Percentiles rank a stretch among this genome's conserved stretches.
Evolutionary conservation across 352 stramenopile species (phyloP).

Genomic region (Phytophthora palmivora): DNA sequence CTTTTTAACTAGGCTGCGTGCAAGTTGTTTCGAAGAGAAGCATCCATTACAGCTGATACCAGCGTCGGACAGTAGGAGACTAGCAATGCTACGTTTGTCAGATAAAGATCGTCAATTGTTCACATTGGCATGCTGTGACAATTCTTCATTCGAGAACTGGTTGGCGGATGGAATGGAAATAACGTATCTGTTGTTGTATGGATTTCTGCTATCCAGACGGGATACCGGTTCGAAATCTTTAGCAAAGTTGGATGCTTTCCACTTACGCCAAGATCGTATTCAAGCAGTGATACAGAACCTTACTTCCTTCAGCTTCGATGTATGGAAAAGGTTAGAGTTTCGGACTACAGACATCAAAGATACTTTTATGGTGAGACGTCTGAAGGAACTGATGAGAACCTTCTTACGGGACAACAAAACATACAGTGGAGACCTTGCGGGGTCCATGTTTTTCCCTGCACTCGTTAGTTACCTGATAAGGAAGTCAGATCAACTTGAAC

Average conservation of each 20-base stretch:
- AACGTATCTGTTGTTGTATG: conserved; percentile 26
- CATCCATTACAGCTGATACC: conserved; percentile 24
- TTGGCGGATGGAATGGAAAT: conserved; percentile 27
- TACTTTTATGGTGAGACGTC: conserved; percentile 20
- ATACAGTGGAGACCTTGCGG: conserved; percentile 14
- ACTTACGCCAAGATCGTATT: conserved; percentile 19
- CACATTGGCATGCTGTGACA: conserved; percentile 6
- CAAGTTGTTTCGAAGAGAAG: conserved; percentile 20
- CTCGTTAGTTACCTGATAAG: conserved; percentile 20
- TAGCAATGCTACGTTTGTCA: conserved; percentile 23
- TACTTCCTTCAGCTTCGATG: conserved; percentile 28
- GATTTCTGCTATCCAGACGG: conserved; percentile 22
- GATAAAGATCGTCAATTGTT: conserved; percentile 31
- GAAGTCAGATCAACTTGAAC: conserved; percentile 18
- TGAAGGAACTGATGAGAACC: conserved; percentile 17
- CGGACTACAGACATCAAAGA: conserved; percentile 24
- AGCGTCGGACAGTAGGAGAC: conserved; percentile 24
- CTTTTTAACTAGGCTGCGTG: conserved; percentile 10
- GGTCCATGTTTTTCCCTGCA: conserved; percentile 21
- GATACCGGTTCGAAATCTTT: conserved; percentile 24
- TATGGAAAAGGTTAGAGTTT: conserved; percentile 34
- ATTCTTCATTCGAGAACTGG: conserved; percentile 22
- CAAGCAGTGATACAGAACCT: conserved; percentile 28
- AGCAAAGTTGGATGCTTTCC: conserved; percentile 16
- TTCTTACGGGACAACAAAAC: conserved; percentile 14